Evolutionary conservation across 1,139 yeast genomes (phyloP), one percentile per base, ranked within the genome.

Genomic region (Pichiaceae sp.): DNA sequence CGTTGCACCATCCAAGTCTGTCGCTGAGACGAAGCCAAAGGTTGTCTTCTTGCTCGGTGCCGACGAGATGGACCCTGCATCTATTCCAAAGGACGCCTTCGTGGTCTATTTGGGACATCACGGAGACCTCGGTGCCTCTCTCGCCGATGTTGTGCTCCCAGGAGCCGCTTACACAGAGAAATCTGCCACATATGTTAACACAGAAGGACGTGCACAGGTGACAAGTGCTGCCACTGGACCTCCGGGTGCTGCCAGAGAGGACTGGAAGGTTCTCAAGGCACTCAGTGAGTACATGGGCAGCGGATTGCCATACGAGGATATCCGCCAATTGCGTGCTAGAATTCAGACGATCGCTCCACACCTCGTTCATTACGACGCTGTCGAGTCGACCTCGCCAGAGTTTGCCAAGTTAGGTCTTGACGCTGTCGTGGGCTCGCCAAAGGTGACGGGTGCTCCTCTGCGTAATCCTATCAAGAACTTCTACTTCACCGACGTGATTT

Each of bases 221-320:
- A 82, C 95, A 3, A 75, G 93, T 50, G 95, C 95, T 35, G 93
- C 95, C 29, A 79, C 86, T 18, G 84, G 81, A 45, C 80, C 94
- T n/a, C 95, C 95, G 37, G 95, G 93, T 29, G 83, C 75, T 38
- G 94, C 95, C 32, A 80, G 95, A 59, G 95, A 85, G 62, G 95
- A 85, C 63, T 85, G 95, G 95, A 80, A 81, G 67, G 80, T 85
- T 47, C 62, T 85, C 51, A 77, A 93, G 62, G 95, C 95, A 8
- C 71, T 83, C 42, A 75, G 85, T 37, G 95, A 85, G 62, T 84
- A 81, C 57, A 66, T 85, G 52, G 78, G 76, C 38, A 73, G 72
- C 30, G 65, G 81, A 3, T 70, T 85, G 53, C 91, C 91, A 35
- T 85, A 85, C 56, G 93, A 84, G 57, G 89, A 81, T 57, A 60